Percentiles rank a stretch among this genome's conserved stretches.
Evolutionary conservation across 371 early-diverging fungal species (phyloP).

Genomic region (Mortierella sp.): DNA sequence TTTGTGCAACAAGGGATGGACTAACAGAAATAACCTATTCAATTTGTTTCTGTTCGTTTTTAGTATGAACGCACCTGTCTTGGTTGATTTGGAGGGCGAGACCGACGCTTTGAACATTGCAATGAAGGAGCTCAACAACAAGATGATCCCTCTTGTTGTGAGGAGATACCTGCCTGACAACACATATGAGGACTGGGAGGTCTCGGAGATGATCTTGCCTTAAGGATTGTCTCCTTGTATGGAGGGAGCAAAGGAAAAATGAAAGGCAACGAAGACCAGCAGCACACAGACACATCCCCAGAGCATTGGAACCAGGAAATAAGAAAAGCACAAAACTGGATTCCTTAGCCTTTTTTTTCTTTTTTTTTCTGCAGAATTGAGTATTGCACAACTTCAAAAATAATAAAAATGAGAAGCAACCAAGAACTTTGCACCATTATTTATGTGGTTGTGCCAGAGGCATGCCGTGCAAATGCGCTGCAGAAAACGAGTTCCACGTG

Average conservation of each 20-base stretch:
- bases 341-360: neutral
- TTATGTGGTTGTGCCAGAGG: neutral
- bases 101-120: slow-evolving; percentile 99
- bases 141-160: slow-evolving; percentile 97
- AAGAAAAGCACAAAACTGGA: neutral
- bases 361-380: neutral
- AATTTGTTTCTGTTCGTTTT: neutral
- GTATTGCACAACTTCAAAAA: neutral
- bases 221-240: slow-evolving; percentile 8
- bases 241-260: neutral
- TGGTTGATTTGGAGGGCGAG: slow-evolving; percentile 98
- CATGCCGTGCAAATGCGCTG: slow-evolving; percentile 5
- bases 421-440: neutral
- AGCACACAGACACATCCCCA: neutral
- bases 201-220: slow-evolving; percentile 88
- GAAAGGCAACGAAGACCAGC: neutral
- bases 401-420: slow-evolving; percentile 5
- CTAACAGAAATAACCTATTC: neutral
- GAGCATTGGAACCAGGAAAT: slow-evolving; percentile 7
- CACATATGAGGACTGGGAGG: slow-evolving; percentile 98
- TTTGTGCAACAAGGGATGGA: too few species aligned
- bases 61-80: slow-evolving; percentile 98
- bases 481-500: neutral
- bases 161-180: slow-evolving; percentile 98
- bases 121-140: slow-evolving; percentile 95